Percentiles rank a stretch among this genome's conserved stretches.
Evolutionary conservation across 208 protist species (phyloP).

Genomic region (Leishmania martiniquensis): DNA sequence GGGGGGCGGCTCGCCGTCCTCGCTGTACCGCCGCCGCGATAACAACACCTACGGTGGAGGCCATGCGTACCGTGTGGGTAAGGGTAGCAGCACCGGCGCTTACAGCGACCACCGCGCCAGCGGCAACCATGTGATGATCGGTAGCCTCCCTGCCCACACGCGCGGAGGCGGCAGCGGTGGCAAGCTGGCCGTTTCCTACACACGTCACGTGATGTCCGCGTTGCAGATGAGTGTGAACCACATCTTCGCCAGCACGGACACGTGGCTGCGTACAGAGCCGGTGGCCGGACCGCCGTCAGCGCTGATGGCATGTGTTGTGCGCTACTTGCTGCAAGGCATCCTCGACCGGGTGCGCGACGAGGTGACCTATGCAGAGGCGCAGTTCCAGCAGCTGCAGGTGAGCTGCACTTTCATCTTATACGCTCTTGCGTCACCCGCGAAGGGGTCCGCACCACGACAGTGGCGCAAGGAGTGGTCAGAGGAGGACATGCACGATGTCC

Average conservation of each 20-base stretch:
- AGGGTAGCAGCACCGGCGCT: constrained; percentile 9
- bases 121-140: constrained; percentile 9
- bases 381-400: constrained; percentile 73
- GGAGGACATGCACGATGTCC: constrained; percentile 26
- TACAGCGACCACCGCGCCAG: constrained; percentile 35
- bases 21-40: constrained; percentile 13
- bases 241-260: constrained; percentile 61
- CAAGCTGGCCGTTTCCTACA: constrained; percentile 38
- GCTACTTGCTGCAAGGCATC: constrained; percentile 75
- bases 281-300: constrained; percentile 31
- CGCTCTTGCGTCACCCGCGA: constrained; percentile 46
- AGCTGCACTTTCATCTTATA: constrained; percentile 74
- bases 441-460: constrained; percentile 47
- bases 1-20: not conserved
- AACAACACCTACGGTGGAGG: constrained; percentile 6
- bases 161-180: constrained; percentile 16
- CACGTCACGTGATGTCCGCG: constrained; percentile 49
- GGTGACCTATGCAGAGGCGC: constrained; percentile 28
- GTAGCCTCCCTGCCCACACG: not conserved
- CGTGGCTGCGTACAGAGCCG: constrained; percentile 49
- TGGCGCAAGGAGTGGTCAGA: constrained; percentile 64
- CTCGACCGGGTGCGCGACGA: constrained; percentile 64
- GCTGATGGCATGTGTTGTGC: constrained; percentile 49
- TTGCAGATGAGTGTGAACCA: constrained; percentile 74
- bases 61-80: constrained; percentile 5